Base-by-base conservation (phyloP, 2,329 filamentous ascomycete species). In the Sclerotinia trifoliorum region DNA sequence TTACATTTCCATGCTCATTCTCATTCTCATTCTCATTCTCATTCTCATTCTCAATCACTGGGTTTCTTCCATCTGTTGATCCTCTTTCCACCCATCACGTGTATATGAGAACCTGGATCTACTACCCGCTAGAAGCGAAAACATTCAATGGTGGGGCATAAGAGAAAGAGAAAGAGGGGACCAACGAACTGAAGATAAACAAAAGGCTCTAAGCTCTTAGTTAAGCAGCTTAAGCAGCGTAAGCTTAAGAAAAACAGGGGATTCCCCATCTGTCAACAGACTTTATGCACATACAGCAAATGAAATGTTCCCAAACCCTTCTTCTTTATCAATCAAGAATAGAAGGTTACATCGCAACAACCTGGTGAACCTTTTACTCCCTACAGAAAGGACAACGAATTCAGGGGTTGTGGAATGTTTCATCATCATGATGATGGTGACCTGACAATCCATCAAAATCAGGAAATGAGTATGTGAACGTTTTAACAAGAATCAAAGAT, bases 121-220 rank as follows among this genome's bases (percentile, higher is more conserved):
- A 63, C 60, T 52, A 63, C 61, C 61, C 61, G 29, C 35, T 29
- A 52, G 32, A 64, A 64, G 48, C 46, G 61, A 64, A 64, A 42
- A 29, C n/a, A 21, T 51, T 51, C 15, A 35, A 42, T 42, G 39
- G 61, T 64, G 61, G 61, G 61, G 61, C 58, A 61, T 3, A 24
- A 24, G 58, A 49, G 26, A 19, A 24, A 11, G 4, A 24, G 21
- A 56, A 32, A 39, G 39, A 39, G 39, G 11, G 39, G 39, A 42
- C 21, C 35, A 44, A 58, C 15, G 35, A 24, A 44, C 8, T 39
- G 55, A 58, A 44, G 55, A 57, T 44, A 44, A 42, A 44, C 55
- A 42, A 57, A 57, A 24, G n/a, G 21, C 32, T 42, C 55, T 15
- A 57, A 35, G 55, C 32, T 57, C n/a, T 48, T 61, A 39, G 26